These are phyloP conservation scores for Orbilia oligospora DNA, from an alignment of 2,329 filamentous ascomycete genomes.

Conservation along the genomic window DNA sequence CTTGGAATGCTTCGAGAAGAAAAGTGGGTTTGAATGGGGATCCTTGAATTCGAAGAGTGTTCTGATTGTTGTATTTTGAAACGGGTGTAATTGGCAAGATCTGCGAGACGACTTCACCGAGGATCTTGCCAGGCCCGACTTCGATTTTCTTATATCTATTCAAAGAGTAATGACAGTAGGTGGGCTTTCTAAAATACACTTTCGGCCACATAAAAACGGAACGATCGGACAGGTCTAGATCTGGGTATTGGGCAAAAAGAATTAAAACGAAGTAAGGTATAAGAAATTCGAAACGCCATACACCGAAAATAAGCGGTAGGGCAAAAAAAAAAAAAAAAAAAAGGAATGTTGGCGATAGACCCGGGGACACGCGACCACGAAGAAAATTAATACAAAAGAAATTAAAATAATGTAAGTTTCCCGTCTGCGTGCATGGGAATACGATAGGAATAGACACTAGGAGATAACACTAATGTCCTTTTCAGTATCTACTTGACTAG, in stretches of 20 bases:
- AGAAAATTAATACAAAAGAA: slow-evolving; percentile 11
- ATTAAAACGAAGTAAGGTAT: background rate
- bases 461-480: background rate
- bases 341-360: background rate
- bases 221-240: slow-evolving; percentile 1
- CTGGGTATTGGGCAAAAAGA: background rate
- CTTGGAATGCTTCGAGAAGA: slow-evolving; percentile 8
- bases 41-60: too few species aligned
- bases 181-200: background rate
- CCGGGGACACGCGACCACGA: background rate
- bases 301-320: background rate
- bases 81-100: background rate
- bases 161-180: background rate
- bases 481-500: background rate
- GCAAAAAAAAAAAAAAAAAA: background rate
- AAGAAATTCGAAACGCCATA: slow-evolving; percentile 21
- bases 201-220: background rate
- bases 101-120: too few species aligned
- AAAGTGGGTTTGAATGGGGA: background rate
- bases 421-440: background rate
- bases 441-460: background rate
- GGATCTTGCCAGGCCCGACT: slow-evolving; percentile 7
- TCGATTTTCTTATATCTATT: background rate
- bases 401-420: slow-evolving; percentile 3
- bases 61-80: slow-evolving; percentile 19